These are phyloP conservation scores for Liquidambar formosana DNA, from an alignment of 164 flowering plant species.

Conservation along the genomic window DNA sequence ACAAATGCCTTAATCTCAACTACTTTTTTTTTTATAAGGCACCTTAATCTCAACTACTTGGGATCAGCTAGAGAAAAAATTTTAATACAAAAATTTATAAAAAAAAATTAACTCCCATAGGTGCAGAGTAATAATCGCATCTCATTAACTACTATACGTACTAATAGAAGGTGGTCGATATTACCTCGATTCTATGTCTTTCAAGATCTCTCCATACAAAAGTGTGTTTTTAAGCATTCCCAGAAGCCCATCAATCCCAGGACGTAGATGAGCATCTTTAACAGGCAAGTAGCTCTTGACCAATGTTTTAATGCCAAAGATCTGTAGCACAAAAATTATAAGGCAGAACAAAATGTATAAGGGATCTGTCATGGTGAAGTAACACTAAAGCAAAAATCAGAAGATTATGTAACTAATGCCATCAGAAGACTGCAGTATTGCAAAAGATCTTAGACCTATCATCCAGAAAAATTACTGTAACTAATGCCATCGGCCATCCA, in stretches of 20 bases:
- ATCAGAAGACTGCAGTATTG: neutral
- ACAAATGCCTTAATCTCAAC: neutral
- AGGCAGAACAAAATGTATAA: neutral
- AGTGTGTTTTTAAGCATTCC: constrained; percentile 64
- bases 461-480: constrained; percentile 3
- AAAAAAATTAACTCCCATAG: too few species aligned
- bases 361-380: neutral
- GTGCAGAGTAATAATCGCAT: too few species aligned
- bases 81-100: too few species aligned
- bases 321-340: constrained; percentile 39
- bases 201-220: constrained; percentile 73
- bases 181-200: constrained; percentile 78
- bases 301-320: constrained; percentile 77
- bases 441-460: neutral
- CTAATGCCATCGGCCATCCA: neutral
- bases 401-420: too few species aligned
- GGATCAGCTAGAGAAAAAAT: too few species aligned
- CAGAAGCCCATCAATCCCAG: constrained; percentile 66
- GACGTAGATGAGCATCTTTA: constrained; percentile 88
- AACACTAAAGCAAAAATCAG: neutral
- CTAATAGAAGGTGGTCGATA: neutral
- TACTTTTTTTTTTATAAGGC: too few species aligned
- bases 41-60: neutral
- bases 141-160: too few species aligned
- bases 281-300: constrained; percentile 94